Evolutionary conservation across 345 rosid species (phyloP).

Genomic region (Salix exigua): DNA sequence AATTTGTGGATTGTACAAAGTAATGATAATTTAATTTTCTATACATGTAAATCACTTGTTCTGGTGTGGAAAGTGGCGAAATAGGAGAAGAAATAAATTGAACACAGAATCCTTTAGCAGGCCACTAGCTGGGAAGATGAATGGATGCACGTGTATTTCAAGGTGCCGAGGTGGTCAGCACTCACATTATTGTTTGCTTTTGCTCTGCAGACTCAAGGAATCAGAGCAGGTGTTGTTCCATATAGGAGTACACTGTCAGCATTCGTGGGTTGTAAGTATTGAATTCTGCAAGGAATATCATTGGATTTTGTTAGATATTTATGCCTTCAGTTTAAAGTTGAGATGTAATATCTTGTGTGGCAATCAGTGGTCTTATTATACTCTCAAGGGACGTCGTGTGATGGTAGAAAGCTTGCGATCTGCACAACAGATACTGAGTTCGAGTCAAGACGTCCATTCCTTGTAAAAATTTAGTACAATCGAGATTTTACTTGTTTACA

Average conservation of each 20-base stretch:
- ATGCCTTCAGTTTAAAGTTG: background rate
- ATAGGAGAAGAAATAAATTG: background rate
- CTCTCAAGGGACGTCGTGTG: too few relatives aligned
- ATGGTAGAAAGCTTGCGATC: too few relatives aligned
- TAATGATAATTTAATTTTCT: background rate
- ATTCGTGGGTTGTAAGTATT: slow-evolving; percentile 77
- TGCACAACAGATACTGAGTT: too few relatives aligned
- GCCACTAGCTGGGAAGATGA: background rate
- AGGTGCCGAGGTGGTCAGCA: background rate
- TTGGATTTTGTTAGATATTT: background rate
- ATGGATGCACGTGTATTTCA: background rate
- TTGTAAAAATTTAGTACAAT: fast-evolving
- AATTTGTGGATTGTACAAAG: background rate
- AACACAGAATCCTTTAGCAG: background rate
- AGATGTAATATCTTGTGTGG: slow-evolving; percentile 8
- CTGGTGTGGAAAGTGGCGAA: background rate
- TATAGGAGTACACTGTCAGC: slow-evolving; percentile 73
- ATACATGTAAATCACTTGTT: background rate
- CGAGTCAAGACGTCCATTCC: fast-evolving
- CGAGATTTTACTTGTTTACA: too few relatives aligned
- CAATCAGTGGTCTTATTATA: slow-evolving; percentile 72
- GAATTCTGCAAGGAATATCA: background rate
- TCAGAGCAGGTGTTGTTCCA: slow-evolving; percentile 60
- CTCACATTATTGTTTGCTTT: slow-evolving; percentile 8
- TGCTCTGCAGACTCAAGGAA: slow-evolving; percentile 66